phyloP scores from a whole-genome alignment of 163 green algal species.

The Prototheca wickerhamii region DNA sequence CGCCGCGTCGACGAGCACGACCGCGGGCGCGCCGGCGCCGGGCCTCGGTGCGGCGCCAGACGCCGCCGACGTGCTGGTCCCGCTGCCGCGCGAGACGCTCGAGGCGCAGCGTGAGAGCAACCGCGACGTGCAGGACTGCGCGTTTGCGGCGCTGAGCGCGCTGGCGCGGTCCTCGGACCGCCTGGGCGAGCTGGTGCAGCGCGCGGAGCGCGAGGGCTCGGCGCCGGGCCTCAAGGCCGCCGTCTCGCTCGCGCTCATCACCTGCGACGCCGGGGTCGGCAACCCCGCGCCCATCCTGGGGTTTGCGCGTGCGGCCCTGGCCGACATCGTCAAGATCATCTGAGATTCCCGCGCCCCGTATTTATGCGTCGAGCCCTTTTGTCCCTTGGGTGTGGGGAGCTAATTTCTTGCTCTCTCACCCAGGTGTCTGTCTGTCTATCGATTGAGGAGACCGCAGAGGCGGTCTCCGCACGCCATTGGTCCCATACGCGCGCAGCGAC shows the following conservation, averaged over 20 bases:
- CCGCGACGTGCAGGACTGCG: not conserved
- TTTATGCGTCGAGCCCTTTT: too few species aligned
- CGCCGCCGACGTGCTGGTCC: not conserved
- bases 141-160: conserved; percentile 3
- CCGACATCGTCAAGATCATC: conserved; percentile 11
- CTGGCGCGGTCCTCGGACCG: conserved; percentile 7
- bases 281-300: not conserved
- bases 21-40: not conserved
- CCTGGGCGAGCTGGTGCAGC: conserved; percentile 8
- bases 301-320: conserved; percentile 13
- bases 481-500: too few species aligned
- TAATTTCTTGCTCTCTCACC: too few species aligned
- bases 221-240: not conserved
- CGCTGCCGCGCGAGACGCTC: conserved; percentile 6
- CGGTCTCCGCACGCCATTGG: too few species aligned
- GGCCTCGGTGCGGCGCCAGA: not conserved
- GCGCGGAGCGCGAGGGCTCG: conserved; percentile 5
- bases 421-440: too few species aligned
- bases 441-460: too few species aligned
- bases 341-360: not conserved
- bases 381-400: too few species aligned
- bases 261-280: conserved; percentile 11
- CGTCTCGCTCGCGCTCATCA: conserved; percentile 11
- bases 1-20: conserved; percentile 14
- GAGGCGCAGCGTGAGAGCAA: conserved; percentile 2